A percentile compares a stretch with the other conserved stretches of the same genome.
These are phyloP conservation scores for Trichoderma orchidacearum DNA, from an alignment of 495 filamentous ascomycete species.

Conservation along the genomic window DNA sequence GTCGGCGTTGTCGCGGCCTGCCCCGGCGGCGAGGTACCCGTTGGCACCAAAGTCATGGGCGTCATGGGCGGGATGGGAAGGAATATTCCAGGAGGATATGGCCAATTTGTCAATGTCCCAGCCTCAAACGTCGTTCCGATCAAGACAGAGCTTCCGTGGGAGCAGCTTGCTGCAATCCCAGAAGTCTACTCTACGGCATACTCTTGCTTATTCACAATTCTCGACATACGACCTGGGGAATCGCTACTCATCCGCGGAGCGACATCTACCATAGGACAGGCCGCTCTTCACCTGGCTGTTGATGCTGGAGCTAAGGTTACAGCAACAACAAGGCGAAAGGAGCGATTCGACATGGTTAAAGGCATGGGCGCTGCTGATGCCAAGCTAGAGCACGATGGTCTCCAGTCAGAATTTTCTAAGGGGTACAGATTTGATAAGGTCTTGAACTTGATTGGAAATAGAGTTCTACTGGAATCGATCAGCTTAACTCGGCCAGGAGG, in stretches of 20 bases:
- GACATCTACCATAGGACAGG: conserved; percentile 29
- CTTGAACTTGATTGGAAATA: conserved; percentile 31
- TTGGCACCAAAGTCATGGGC: conserved; percentile 22
- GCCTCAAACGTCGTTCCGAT: conserved; percentile 23
- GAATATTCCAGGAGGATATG: conserved; percentile 25
- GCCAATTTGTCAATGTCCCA: conserved; percentile 20
- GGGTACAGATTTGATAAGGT: conserved; percentile 20
- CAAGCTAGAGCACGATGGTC: conserved; percentile 11
- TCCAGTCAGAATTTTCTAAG: conserved; percentile 6
- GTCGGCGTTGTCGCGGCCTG: conserved; percentile 27
- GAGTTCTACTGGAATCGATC: conserved; percentile 26
- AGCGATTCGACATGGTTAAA: conserved; percentile 14
- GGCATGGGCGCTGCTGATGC: conserved; percentile 17
- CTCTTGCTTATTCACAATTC: conserved; percentile 24
- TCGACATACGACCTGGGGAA: conserved; percentile 20
- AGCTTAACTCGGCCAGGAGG: conserved; percentile 20
- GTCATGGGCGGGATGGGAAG: conserved; percentile 33
- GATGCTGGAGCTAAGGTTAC: conserved; percentile 23
- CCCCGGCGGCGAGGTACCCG: conserved; percentile 18
- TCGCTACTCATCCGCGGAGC: conserved; percentile 27
- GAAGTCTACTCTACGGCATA: conserved; percentile 30
- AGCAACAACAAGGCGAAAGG: conserved; percentile 22
- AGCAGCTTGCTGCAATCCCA: conserved; percentile 27
- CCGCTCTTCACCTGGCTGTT: conserved; percentile 30
- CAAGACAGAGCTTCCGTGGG: conserved; percentile 19